Evolutionary conservation across 495 filamentous ascomycete genomes (phyloP), one percentile per base, ranked within the genome.

Genomic region (Pseudomonodictys pantanalensis): DNA sequence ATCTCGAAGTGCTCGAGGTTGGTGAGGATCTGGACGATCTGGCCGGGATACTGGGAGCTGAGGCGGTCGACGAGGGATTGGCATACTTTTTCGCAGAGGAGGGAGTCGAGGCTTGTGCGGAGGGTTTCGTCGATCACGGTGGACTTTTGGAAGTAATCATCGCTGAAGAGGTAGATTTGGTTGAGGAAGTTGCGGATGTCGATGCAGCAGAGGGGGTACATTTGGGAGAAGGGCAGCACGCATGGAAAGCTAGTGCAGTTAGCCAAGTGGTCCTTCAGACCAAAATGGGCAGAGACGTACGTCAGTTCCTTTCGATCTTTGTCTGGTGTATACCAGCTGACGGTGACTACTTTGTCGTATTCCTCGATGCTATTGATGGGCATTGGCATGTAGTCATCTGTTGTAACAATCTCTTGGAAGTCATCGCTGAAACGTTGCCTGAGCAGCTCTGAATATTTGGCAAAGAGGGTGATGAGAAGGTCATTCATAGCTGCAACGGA

Each of bases 361-460:
- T 97, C 91, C 55, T 95, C 91, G n/a, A 79, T 63, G 23, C 85
- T 89, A 58, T 88, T 85, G 66, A 97, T 95, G 5, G 89, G 86
- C 95, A 99, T 97, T 18, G 95, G 95, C 92, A 97, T 97, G 73
- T 97, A 99, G 70, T 99, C 93, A 70, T 99, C 93, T 11, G 91
- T 95, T 10, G 86, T 89, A 25, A 99, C 90, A 71, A 96, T 95
- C 85, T 93, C 91, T 71, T 89, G 86, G 71, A 99, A 97, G 70
- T 96, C 90, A 51, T 91, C 87, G 68, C 88, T 91, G 56, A 96
- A 99, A 43, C 90, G 81, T 57, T 79, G 84, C 71, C 96, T 95
- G 33, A 97, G 80, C n/a, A 96, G 77, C 62, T 92, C 87, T 2
- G 91, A 88, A 70, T 97, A 97, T 73, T 92, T 96, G 55, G 88